Conservation (phyloP, 2,329 filamentous ascomycete genomes). For the Tolypocladium cylindrosporum region DNA sequence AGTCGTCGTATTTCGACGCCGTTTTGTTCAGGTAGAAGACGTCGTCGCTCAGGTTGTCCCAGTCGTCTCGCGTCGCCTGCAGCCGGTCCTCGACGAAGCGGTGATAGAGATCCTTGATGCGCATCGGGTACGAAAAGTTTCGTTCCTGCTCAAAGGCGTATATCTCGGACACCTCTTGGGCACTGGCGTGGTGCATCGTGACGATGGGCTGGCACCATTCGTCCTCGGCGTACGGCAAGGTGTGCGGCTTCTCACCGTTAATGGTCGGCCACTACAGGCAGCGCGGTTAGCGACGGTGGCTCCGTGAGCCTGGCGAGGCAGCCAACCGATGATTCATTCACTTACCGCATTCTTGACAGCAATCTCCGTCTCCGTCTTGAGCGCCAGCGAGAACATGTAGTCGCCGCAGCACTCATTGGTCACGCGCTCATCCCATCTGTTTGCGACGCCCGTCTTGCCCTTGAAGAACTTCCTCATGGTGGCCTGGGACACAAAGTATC, state of each 20-base stretch:
- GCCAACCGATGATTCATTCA: constrained; percentile 1
- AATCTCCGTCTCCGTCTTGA: constrained; percentile 33
- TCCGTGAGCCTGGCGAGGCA: not conserved
- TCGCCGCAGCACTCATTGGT: constrained; percentile 40
- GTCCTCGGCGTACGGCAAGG: constrained; percentile 32
- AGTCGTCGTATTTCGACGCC: constrained; percentile 17
- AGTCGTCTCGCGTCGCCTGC: constrained; percentile 29
- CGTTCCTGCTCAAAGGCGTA: constrained; percentile 40
- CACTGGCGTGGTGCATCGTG: constrained; percentile 45
- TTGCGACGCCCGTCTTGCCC: constrained; percentile 30
- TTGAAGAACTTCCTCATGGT: constrained; percentile 38
- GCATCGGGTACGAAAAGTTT: constrained; percentile 21
- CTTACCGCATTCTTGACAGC: constrained; percentile 31
- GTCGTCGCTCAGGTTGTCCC: constrained; percentile 43
- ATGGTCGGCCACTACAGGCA: constrained; percentile 36
- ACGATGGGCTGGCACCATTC: constrained; percentile 47
- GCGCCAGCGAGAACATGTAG: constrained; percentile 33
- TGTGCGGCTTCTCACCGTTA: constrained; percentile 45
- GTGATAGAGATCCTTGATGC: constrained; percentile 37
- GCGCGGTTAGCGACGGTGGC: constrained; percentile 1
- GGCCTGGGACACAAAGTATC: constrained; percentile 40
- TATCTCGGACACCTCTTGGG: constrained; percentile 38
- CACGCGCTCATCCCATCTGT: constrained; percentile 32
- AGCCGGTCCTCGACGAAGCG: constrained; percentile 33
- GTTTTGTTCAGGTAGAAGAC: constrained; percentile 27